These are phyloP conservation scores for Zygnema cylindricum DNA, from an alignment of 139 green algal species.

Conservation along the genomic window DNA sequence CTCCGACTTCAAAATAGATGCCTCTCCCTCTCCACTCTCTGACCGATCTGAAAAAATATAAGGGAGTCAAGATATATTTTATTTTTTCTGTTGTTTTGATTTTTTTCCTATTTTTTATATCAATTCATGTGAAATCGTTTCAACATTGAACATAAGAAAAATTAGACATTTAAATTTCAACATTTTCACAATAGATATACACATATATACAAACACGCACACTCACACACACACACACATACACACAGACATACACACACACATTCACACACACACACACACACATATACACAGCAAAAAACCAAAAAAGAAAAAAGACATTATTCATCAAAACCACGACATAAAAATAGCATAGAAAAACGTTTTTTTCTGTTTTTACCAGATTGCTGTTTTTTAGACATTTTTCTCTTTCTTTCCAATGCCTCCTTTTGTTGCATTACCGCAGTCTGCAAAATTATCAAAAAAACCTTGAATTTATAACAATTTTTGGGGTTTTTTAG, in stretches of 20 bases:
- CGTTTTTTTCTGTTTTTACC: too few relatives aligned
- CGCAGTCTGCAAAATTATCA: conserved; percentile 15
- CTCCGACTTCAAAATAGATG: neutral
- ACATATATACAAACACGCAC: too few relatives aligned
- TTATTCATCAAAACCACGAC: too few relatives aligned
- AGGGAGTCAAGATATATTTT: neutral
- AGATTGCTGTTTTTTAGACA: conserved; percentile 4
- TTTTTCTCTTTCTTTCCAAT: conserved; percentile 23
- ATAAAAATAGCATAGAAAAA: too few relatives aligned
- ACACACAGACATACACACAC: too few relatives aligned
- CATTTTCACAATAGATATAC: too few relatives aligned
- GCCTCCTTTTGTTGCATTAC: conserved; percentile 33
- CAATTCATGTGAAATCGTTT: neutral
- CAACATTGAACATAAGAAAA: neutral
- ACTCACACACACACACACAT: too few relatives aligned
- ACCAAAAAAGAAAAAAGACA: too few relatives aligned
- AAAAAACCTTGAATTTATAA: neutral
- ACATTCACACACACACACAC: too few relatives aligned
- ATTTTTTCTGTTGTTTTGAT: neutral
- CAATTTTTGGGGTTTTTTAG: too few relatives aligned
- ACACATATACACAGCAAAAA: too few relatives aligned
- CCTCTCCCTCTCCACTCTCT: neutral
- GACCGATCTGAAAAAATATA: conserved; percentile 15
- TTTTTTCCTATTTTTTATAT: neutral
- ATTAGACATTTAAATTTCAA: neutral